Percentiles rank a stretch among this genome's conserved stretches.
Conservation (phyloP, 345 rosid genomes). For the Eucalyptus tenuipes region DNA sequence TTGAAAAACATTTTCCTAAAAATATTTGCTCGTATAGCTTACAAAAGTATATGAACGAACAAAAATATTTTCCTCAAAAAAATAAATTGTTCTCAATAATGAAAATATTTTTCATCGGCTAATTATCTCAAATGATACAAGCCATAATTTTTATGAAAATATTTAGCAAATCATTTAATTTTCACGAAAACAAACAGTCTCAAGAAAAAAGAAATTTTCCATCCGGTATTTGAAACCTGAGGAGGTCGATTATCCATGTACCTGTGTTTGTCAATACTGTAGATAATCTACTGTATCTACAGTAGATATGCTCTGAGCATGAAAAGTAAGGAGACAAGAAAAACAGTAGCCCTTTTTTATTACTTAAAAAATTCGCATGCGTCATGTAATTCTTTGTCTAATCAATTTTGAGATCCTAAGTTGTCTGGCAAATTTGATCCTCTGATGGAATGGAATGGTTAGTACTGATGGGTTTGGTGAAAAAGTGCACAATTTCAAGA, state of each 20-base stretch:
- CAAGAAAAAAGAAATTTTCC: not conserved
- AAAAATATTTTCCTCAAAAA: no score
- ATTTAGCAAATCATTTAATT: no score
- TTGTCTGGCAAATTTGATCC: not conserved
- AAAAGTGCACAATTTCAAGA: not conserved
- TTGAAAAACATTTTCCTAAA: no score
- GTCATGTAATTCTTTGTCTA: not conserved
- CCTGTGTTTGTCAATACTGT: not conserved
- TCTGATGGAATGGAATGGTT: not conserved
- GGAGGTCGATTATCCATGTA: not conserved
- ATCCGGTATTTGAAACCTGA: not conserved
- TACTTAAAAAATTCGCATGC: not conserved
- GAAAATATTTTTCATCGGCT: fast-evolving
- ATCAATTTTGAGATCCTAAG: not conserved
- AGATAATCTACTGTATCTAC: not conserved
- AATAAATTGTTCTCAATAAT: no score
- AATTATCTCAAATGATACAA: no score
- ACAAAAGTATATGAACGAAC: no score
- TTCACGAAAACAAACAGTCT: not conserved
- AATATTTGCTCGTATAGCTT: not conserved
- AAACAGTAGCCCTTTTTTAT: not conserved
- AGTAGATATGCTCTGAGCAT: not conserved
- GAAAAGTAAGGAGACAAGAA: not conserved
- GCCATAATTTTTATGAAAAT: no score
- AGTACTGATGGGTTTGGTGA: not conserved